Conservation (phyloP, 2,329 filamentous ascomycete species). For the Claviceps pusilla region DNA sequence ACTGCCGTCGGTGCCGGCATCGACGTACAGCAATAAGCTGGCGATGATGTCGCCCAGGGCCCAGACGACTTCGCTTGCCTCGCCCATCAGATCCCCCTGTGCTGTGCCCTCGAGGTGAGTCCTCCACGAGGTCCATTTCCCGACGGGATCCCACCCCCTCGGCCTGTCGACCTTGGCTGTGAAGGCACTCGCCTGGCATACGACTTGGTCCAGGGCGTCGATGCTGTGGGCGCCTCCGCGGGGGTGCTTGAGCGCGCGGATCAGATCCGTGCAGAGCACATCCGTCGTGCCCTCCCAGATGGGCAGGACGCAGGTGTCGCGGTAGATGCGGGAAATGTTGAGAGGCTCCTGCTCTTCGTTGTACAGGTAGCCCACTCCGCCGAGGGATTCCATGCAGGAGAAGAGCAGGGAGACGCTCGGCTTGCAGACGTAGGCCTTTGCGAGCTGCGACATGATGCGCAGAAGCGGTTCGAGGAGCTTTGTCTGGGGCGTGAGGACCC, state of each 20-base stretch:
- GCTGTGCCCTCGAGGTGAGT: slow-evolving; percentile 19
- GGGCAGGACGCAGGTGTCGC: slow-evolving; percentile 47
- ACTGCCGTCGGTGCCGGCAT: slow-evolving; percentile 23
- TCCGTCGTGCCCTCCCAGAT: slow-evolving; percentile 66
- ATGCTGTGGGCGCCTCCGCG: slow-evolving; percentile 21
- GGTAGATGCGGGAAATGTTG: slow-evolving; percentile 50
- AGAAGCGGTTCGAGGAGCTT: slow-evolving; percentile 29
- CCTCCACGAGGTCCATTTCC: slow-evolving; percentile 27
- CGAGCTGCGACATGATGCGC: slow-evolving; percentile 41
- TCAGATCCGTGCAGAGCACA: slow-evolving; percentile 42
- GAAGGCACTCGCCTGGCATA: slow-evolving; percentile 14
- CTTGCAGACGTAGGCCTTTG: slow-evolving; percentile 44
- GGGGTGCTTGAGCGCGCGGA: slow-evolving; percentile 32
- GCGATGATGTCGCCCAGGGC: slow-evolving; percentile 28
- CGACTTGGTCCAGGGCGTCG: slow-evolving; percentile 28
- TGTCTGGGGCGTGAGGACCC: slow-evolving; percentile 18
- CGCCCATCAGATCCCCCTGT: slow-evolving; percentile 26
- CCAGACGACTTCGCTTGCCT: slow-evolving; percentile 31
- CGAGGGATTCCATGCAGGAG: slow-evolving; percentile 48
- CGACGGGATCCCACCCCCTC: slow-evolving; percentile 15
- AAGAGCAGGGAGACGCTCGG: slow-evolving; percentile 33
- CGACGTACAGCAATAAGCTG: slow-evolving; percentile 26
- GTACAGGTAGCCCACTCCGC: slow-evolving; percentile 51
- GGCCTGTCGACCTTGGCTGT: slow-evolving; percentile 12
- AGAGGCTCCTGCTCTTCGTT: slow-evolving; percentile 48